Percentiles rank a stretch among this genome's conserved stretches.
phyloP scores from a whole-genome alignment of 192 early-diverging fungal species.

The Coemansia sp. region DNA sequence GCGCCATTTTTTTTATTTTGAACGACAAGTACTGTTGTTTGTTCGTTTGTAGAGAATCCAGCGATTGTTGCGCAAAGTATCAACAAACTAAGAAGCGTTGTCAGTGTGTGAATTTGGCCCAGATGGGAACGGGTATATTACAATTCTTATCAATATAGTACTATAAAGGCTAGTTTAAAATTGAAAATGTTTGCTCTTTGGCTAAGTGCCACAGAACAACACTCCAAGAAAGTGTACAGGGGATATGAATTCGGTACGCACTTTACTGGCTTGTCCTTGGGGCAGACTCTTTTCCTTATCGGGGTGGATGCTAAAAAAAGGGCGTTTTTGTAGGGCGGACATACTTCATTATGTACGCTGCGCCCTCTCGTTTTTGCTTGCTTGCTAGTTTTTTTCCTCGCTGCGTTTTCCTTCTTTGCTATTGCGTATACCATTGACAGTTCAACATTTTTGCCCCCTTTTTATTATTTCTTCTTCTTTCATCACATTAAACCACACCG shows the following conservation, averaged over 20 bases:
- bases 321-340: neutral
- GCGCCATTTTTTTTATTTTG: neutral
- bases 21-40: neutral
- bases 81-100: slow-evolving; percentile 1
- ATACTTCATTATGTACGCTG: slow-evolving; percentile 14
- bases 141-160: neutral
- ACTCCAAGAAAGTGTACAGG: neutral
- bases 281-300: slow-evolving; percentile 9
- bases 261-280: neutral
- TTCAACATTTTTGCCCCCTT: neutral
- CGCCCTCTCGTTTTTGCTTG: slow-evolving; percentile 1
- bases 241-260: slow-evolving; percentile 5
- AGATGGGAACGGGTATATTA: slow-evolving; percentile 7
- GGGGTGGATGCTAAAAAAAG: slow-evolving; percentile 1
- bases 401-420: slow-evolving; percentile 6
- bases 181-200: neutral
- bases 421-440: slow-evolving; percentile 3
- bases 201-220: neutral
- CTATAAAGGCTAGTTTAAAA: slow-evolving; percentile 3
- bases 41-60: neutral
- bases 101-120: neutral
- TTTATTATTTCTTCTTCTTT: neutral
- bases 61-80: neutral
- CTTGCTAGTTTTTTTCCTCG: neutral
- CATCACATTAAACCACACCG: neutral